Conservation (phyloP, 768 basidiomycete species). For the Erythrobasidium yunnanense region DNA sequence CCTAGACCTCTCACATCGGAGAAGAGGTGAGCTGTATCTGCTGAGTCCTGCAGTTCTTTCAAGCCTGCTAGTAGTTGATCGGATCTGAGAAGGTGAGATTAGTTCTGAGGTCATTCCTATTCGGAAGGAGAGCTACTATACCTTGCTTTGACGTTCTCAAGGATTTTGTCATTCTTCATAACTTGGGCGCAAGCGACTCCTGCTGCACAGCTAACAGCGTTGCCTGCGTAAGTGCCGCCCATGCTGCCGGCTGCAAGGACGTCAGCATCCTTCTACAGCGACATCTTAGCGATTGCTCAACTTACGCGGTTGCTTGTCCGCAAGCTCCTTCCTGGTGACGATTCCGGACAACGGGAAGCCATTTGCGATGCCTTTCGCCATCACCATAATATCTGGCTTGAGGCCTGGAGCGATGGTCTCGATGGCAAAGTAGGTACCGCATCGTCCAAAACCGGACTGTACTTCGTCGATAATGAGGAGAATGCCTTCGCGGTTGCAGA, state of each 20-base stretch:
- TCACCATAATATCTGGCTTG: slow-evolving; percentile 72
- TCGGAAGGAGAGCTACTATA: slow-evolving; percentile 39
- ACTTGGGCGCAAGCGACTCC: slow-evolving; percentile 69
- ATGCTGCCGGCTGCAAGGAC: slow-evolving; percentile 70
- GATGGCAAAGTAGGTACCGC: slow-evolving; percentile 43
- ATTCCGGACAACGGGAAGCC: slow-evolving; percentile 89
- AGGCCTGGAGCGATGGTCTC: slow-evolving; percentile 61
- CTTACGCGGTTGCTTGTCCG: slow-evolving; percentile 66
- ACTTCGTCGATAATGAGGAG: slow-evolving; percentile 58
- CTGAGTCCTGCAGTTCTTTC: slow-evolving; percentile 50
- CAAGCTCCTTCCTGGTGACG: slow-evolving; percentile 65
- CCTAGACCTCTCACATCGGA: slow-evolving; percentile 80
- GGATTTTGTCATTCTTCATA: slow-evolving; percentile 66
- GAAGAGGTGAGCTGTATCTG: slow-evolving; percentile 51
- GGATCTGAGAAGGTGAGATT: slow-evolving; percentile 47
- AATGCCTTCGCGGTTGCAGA: slow-evolving; percentile 81
- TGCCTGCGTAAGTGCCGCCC: slow-evolving; percentile 50
- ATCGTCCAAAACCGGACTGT: slow-evolving; percentile 75
- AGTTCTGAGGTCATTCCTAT: not conserved
- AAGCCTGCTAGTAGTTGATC: slow-evolving; percentile 59
- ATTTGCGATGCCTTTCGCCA: slow-evolving; percentile 59
- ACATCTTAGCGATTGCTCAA: too few relatives aligned
- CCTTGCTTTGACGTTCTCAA: slow-evolving; percentile 67
- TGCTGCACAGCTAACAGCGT: slow-evolving; percentile 83
- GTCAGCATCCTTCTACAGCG: too few relatives aligned